Evolutionary conservation across 2,329 filamentous ascomycete species (phyloP), one percentile per base, ranked within the genome.

Genomic region (Chalaropsis ovoidea): DNA sequence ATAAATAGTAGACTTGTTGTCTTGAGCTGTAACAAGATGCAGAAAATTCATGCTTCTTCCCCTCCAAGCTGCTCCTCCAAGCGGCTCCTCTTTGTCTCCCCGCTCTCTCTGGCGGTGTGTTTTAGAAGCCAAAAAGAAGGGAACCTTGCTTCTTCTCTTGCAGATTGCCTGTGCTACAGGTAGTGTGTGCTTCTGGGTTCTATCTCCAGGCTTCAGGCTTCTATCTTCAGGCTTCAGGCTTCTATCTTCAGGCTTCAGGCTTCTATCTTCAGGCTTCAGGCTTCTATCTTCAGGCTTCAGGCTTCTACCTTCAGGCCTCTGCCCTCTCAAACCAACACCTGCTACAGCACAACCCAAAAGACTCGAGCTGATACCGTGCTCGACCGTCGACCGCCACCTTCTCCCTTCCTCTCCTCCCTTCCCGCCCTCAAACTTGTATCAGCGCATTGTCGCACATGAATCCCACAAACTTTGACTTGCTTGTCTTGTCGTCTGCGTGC

Each of bases 21-120:
- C 54, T 58, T 35, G 54, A n/a, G 17, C 54, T 58, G 54, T 58
- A 58, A 58, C 54, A 58, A 35, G 47, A 39, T 39, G 54, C 54
- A 39, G 24, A 52, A 27, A 27, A 52, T 19, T 19, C 10, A 19
- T 27, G 19, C 35, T 27, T 27, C 19, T 52, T 52, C 1, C 24
- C 15, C 24, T 52, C 15, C 6, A 52, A 2, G 47, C 22, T n/a
- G n/a, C 47, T 2, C 22, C 24, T 19, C 11, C 19, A 3, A 27
- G 47, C 47, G n/a, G 24, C 31, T 4, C 13, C 13, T 27, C 31
- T 11, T 2, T 58, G 22, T 58, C 4, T 35, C 17, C 54, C n/a
- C n/a, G n/a, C n/a, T n/a, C n/a, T 58, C 31, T 58, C 6, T 39
- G 22, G 52, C 52, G 52, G 52, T 56, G 52, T 56, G 52, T 56